Evolutionary conservation across 2,329 filamentous ascomycete species (phyloP), one percentile per base, ranked within the genome.

Genomic region (Atkinsonella hypoxylon): DNA sequence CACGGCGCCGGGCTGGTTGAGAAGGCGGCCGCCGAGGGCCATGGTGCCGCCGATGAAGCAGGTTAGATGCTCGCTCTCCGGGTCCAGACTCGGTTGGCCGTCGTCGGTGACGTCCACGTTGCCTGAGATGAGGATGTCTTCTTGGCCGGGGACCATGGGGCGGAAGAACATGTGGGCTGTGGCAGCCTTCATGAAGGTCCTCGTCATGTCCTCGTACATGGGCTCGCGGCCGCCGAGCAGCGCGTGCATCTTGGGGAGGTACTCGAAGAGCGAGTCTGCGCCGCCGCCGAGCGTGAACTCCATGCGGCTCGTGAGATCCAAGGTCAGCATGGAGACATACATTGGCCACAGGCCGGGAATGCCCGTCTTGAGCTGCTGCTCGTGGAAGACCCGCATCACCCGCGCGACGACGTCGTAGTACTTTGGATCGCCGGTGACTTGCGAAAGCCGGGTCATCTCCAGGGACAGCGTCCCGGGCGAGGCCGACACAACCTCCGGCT

Each of bases 221-320:
- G 76, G 47, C 17, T 74, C 65, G 7, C 69, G 66, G 2, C 82
- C 81, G 26, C 79, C 76, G 0, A 85, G 72, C 2, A 86, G 69
- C 46, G 61, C 57, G 58, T 83, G 93, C 87, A 94, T 93, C 72
- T 95, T 95, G 65, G 95, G 83, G 20, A 95, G 77, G 61, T 95
- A 95, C 68, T 95, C 89, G 67, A 93, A 95, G 54, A 56, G 71
- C 71, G 63, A 74, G 52, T 75, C 71, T n/a, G 64, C 67, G 41
- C 61, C 61, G 6, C 62, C 69, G 4, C 68, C 70, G 4, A 71
- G 58, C 0, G 65, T 68, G 45, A 70, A 71, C 1, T 47, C 34
- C 2, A 40, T 36, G 5, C 58, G 51, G 36, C 39, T 48, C 53
- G 49, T 51, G 48, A 70, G 70, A 61, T 64, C 72, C 64, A 63